phyloP scores from a whole-genome alignment of 2,329 filamentous ascomycete species.

The Geosmithia putterillii region DNA sequence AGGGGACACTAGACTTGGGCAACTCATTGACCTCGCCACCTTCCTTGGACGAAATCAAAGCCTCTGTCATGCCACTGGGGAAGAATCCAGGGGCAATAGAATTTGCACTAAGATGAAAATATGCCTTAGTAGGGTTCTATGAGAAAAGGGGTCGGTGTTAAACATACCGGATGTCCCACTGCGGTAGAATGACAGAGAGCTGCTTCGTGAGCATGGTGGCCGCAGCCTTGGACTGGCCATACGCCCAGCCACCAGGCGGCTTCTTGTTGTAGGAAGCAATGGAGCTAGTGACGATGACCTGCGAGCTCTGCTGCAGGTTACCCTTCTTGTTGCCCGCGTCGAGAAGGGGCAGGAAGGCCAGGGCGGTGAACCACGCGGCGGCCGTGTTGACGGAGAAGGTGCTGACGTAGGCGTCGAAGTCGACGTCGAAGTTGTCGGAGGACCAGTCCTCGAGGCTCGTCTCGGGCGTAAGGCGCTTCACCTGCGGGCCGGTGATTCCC shows the following conservation, averaged over 20 bases:
- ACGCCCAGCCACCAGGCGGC: slow-evolving; percentile 63
- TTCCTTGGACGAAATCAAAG: slow-evolving; percentile 28
- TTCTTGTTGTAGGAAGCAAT: slow-evolving; percentile 65
- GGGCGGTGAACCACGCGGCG: slow-evolving; percentile 61
- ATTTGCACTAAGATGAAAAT: slow-evolving; percentile 29
- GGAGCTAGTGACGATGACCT: slow-evolving; percentile 59
- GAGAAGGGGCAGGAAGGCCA: slow-evolving; percentile 59
- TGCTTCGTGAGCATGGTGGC: slow-evolving; percentile 62
- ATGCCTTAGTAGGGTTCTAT: no score
- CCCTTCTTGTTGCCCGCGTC: slow-evolving; percentile 50
- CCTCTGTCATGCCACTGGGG: slow-evolving; percentile 46
- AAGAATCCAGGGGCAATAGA: slow-evolving; percentile 40
- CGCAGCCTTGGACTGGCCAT: slow-evolving; percentile 66
- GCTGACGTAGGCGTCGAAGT: slow-evolving; percentile 51
- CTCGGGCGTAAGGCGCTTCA: slow-evolving; percentile 18
- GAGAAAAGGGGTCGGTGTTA: slow-evolving; percentile 2
- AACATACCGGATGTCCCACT: slow-evolving; percentile 43
- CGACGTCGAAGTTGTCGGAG: slow-evolving; percentile 34
- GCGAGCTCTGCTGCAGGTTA: slow-evolving; percentile 40
- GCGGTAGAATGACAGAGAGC: slow-evolving; percentile 51
- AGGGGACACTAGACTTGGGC: slow-evolving; percentile 35
- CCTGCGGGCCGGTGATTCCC: slow-evolving; percentile 52
- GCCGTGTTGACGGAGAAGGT: slow-evolving; percentile 61
- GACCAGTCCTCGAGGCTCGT: slow-evolving; percentile 32
- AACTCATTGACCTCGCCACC: slow-evolving; percentile 16